phyloP scores from a whole-genome alignment of 2,329 filamentous ascomycete species.

The Westerdykella aurantiaca region DNA sequence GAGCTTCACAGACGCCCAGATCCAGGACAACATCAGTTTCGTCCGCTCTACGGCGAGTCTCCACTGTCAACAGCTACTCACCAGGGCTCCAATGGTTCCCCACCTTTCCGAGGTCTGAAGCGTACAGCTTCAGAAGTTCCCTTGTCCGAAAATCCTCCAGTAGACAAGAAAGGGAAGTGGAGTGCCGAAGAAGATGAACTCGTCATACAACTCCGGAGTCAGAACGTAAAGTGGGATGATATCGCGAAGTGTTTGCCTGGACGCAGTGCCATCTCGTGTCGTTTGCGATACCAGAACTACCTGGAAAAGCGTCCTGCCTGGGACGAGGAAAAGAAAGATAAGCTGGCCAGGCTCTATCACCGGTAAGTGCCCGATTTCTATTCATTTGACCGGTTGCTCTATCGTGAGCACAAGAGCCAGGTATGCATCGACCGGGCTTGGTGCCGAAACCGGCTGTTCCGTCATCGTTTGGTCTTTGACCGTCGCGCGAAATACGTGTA shows the following conservation, averaged over 20 bases:
- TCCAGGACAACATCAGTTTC: slow-evolving; percentile 34
- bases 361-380: slow-evolving; percentile 53
- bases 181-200: slow-evolving; percentile 86
- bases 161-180: slow-evolving; percentile 80
- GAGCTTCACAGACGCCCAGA: slow-evolving; percentile 37
- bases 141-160: slow-evolving; percentile 31
- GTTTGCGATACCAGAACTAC: slow-evolving; percentile 95
- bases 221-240: slow-evolving; percentile 98
- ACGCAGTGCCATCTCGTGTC: slow-evolving; percentile 87
- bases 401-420: no score
- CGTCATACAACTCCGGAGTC: slow-evolving; percentile 84
- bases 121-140: slow-evolving; percentile 35
- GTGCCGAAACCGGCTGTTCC: not conserved
- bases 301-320: slow-evolving; percentile 87
- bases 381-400: slow-evolving; percentile 2
- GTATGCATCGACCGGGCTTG: not conserved
- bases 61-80: slow-evolving; percentile 34
- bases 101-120: slow-evolving; percentile 31
- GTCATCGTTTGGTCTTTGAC: not conserved
- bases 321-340: slow-evolving; percentile 97
- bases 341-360: slow-evolving; percentile 88
- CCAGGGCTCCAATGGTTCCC: slow-evolving; percentile 28
- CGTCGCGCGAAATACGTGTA: not conserved
- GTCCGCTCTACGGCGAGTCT: slow-evolving; percentile 34
- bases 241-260: slow-evolving; percentile 88